Conservation (phyloP, 2,329 filamentous ascomycete genomes). For the Cladobotryum protrusum region DNA sequence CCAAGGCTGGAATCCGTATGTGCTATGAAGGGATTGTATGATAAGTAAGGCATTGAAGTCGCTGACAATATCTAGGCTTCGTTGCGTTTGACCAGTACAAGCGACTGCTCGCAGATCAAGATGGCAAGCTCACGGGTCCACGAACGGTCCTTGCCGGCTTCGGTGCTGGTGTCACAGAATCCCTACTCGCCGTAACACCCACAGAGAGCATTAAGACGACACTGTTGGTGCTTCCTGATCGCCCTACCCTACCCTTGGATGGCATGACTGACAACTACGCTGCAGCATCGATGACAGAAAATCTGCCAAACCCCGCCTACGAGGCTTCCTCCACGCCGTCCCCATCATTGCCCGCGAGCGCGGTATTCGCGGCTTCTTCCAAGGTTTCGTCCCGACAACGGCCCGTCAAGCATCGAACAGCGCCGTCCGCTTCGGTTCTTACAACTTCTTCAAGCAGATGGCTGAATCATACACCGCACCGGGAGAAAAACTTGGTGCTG, state of each 20-base stretch:
- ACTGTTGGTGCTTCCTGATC: constrained; percentile 42
- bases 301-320: constrained; percentile 73
- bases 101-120: constrained; percentile 67
- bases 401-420: constrained; percentile 92
- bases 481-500: constrained; percentile 84
- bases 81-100: constrained; percentile 97
- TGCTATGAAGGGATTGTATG: constrained; percentile 16
- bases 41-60: neutral
- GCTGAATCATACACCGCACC: constrained; percentile 89
- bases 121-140: constrained; percentile 85
- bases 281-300: constrained; percentile 92
- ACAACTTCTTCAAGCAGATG: constrained; percentile 83
- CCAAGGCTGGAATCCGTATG: constrained; percentile 91
- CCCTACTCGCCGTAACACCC: constrained; percentile 85
- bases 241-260: neutral
- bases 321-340: constrained; percentile 86
- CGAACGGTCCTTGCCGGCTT: constrained; percentile 90
- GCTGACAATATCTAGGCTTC: constrained; percentile 45
- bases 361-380: constrained; percentile 88
- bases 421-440: constrained; percentile 83
- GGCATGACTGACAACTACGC: constrained; percentile 2
- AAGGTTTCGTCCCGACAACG: constrained; percentile 92
- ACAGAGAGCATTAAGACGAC: constrained; percentile 99
- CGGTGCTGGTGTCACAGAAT: constrained; percentile 90
- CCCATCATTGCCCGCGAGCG: constrained; percentile 82